Evolutionary conservation across 1,284 basidiomycete species (phyloP), one percentile per base, ranked within the genome.

Genomic region (Naganishia sp.): DNA sequence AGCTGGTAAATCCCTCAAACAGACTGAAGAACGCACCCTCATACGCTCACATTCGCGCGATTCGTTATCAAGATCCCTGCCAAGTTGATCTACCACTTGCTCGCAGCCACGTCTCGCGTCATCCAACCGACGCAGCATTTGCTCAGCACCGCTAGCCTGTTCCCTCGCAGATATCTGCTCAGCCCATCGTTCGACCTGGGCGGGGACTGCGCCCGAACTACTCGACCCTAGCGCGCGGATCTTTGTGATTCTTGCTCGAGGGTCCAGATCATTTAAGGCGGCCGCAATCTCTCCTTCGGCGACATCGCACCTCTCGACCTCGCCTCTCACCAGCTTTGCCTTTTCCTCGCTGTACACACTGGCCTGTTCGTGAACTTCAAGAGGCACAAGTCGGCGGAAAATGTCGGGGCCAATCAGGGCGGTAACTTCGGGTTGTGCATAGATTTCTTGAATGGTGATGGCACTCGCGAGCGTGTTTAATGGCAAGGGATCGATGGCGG

Each of bases 311-410:
- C 88, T 86, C 82, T 98, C 94, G 1, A 90, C 88, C 76, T 98
- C 94, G 2, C 84, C 87, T 45, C 96, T 85, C 1, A 93, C 92
- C 28, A 99, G 83, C 80, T 99, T 98, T 17, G 95, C 96, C 81
- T 99, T 98, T 81, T 99, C 96, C 78, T 99, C 95, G 1, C 92
- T 95, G 79, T 99, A 99, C 18, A 99, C 87, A 66, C 89, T 92
- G 6, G 96, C 94, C 71, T 90, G 91, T 80, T 98, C 94, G 77
- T 98, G 94, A 5, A 99, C 94, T 69, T 90, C 91, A 41, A 99
- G 82, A 7, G 96, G 95, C 25, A 99, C 86, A 2, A 99, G 85
- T 47, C 88, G 85, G 68, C 87, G 79, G 79, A 99, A 98, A 67
- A 98, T 84, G 77, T 98, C 95, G 5, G 87, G 86, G 0, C 96